phyloP scores from a whole-genome alignment of 1,139 yeast species.

The Suhomyces atakaporum region DNA sequence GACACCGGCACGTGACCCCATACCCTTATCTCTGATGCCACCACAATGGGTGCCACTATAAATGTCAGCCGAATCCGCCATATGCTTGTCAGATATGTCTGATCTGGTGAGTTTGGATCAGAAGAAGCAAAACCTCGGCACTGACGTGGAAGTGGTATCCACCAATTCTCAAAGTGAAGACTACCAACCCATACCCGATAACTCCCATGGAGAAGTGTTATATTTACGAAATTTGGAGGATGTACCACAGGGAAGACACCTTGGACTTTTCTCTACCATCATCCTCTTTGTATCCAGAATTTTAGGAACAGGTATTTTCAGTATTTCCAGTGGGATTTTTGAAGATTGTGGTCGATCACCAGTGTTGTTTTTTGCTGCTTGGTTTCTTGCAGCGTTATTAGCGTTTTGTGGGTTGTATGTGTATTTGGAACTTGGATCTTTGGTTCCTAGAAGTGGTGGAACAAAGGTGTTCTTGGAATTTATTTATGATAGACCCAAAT shows the following conservation, averaged over 20 bases:
- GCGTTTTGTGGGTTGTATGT: constrained; percentile 69
- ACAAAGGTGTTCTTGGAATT: constrained; percentile 69
- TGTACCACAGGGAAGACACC: constrained; percentile 73
- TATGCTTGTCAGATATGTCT: background rate
- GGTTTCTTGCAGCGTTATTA: constrained; percentile 61
- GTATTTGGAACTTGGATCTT: constrained; percentile 67
- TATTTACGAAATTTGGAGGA: constrained; percentile 46
- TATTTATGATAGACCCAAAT: constrained; percentile 59
- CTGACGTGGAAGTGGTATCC: constrained; percentile 7
- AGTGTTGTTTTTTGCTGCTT: constrained; percentile 55
- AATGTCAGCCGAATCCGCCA: background rate
- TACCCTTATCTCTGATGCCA: constrained; percentile 9
- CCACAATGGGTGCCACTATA: constrained; percentile 6
- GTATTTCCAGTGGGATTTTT: constrained; percentile 67
- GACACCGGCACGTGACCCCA: constrained; percentile 8
- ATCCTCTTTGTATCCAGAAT: constrained; percentile 66
- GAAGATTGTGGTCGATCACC: constrained; percentile 70
- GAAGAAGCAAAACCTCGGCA: constrained; percentile 1
- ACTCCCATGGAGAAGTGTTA: constrained; percentile 18
- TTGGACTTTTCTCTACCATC: constrained; percentile 67
- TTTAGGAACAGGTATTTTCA: constrained; percentile 77
- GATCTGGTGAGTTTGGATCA: background rate
- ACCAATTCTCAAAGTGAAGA: constrained; percentile 8
- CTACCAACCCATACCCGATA: constrained; percentile 4
- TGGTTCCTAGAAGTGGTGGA: constrained; percentile 75